Base-by-base conservation (phyloP, 257 asterid genomes). In the Solanum lycopersicoides region DNA sequence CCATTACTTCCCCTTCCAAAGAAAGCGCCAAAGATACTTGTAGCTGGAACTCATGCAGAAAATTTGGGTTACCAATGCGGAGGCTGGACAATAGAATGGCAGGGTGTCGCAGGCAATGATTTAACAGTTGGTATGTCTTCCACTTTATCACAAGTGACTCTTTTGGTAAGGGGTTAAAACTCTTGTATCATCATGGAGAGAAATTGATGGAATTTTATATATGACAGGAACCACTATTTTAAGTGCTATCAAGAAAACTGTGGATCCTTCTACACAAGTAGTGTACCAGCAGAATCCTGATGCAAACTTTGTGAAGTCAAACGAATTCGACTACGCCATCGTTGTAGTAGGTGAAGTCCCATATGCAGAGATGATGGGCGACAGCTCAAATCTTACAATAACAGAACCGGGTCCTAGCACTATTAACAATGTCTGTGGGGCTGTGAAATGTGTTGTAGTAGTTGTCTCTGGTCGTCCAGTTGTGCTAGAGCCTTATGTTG, bases 61-160 rank as follows among this genome's bases (percentile, higher is more conserved):
- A 89, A 91, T 41, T 87, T 89, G 18, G 92, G 92, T 23, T 50
- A 87, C 56, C 92, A 91, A 30, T 91, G 92, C 10, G 92, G 92
- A 11, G 92, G 92, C 21, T 91, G 92, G 92, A 91, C 92, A n/a
- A 88, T 89, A 32, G 88, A 83, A 47, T 91, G 92, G 92, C 92
- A 91, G 18, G 92, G 92, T 15, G 79, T 72, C 3, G 50, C 86
- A 23, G 91, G 90, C 84, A 90, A 90, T 82, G 85, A 82, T 50
- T 82, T 82, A 82, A 82, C 85, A 82, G 85, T 82, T 21, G 85
- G 85, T 82, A 82, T 82, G 85, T 20, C 85, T 18, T 28, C 21
- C 41, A 1, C 18, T 79, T 79, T 47, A 79, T 25, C 41, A 79
- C 83, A 25, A 77, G 37, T 32, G 37, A 15, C 60, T 75, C 60